Base-by-base conservation (phyloP, 1,139 yeast species). In the Geotrichum histeridarum region DNA sequence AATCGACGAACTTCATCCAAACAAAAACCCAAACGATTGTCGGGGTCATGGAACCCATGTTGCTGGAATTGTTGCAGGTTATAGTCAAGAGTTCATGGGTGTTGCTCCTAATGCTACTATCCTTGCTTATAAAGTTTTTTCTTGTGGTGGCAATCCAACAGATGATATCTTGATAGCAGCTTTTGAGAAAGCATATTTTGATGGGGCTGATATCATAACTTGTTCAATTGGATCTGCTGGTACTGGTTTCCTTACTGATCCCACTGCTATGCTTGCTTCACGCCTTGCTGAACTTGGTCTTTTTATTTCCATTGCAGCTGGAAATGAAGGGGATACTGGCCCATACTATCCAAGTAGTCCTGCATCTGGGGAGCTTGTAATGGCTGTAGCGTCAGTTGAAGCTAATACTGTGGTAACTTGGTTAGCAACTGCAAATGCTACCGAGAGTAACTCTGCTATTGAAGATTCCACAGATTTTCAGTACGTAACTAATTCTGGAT, bases 21-120 rank as follows among this genome's bases (percentile, higher is more conserved):
- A 52, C 31, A 55, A 50, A 14, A 54, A 59, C 50, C 60, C 62
- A 12, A 44, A 44, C 27, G 65, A 62, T 51, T 62, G 65, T 49
- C 50, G 50, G 33, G 65, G 65, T 15, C 65, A 62, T 52, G 65
- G 65, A 30, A 54, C 65, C 3, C 62, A 61, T 52, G 61, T 58
- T 27, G 58, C 65, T 11, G 58, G 64, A n/a, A 56, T 62, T 30
- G 56, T 62, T 46, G 60, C 56, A 30, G 64, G 58, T 12, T 54
- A 44, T 6, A 53, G 48, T 14, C 47, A 54, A 15, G 55, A 54
- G 31, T 50, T 56, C 17, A 36, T 47, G 8, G 65, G 65, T 41
- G 64, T 61, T 17, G 62, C 65, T 14, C 65, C 64, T 31, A 51
- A 54, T 38, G 63, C 64, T 32, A 59, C 56, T 8, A 36, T 62